These are phyloP conservation scores for Lathyrus aphaca DNA, from an alignment of 306 rosid genomes.

Conservation along the genomic window DNA sequence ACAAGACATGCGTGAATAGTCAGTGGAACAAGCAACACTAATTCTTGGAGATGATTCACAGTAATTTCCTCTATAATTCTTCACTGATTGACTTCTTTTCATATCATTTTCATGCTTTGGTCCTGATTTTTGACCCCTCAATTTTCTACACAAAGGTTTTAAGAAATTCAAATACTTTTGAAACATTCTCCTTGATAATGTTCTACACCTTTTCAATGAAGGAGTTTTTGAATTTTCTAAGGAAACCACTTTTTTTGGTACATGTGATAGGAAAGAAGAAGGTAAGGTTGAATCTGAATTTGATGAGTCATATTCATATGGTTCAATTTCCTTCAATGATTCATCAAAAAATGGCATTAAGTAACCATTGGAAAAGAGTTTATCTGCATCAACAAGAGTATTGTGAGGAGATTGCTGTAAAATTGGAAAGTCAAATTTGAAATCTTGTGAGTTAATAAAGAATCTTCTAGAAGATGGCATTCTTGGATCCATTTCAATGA, in stretches of 20 bases:
- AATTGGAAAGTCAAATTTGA: slow-evolving; percentile 80
- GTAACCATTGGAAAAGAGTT: slow-evolving; percentile 89
- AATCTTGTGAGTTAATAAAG: slow-evolving; percentile 73
- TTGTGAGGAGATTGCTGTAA: slow-evolving; percentile 65
- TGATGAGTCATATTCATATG: slow-evolving; percentile 37
- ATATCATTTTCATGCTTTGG: slow-evolving; percentile 51
- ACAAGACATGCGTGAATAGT: slow-evolving; percentile 83
- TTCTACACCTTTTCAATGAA: slow-evolving; percentile 68
- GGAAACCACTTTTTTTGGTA: slow-evolving; percentile 45
- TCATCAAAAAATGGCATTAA: slow-evolving; percentile 76
- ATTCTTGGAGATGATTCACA: slow-evolving; percentile 72
- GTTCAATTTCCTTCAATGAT: slow-evolving; percentile 57
- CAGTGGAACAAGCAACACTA: slow-evolving; percentile 71
- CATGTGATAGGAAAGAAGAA: slow-evolving; percentile 46
- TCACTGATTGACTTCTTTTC: slow-evolving; percentile 54
- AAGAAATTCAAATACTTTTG: slow-evolving; percentile 77
- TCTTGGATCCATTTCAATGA: slow-evolving; percentile 98
- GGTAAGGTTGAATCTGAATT: slow-evolving; percentile 28
- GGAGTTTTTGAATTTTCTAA: slow-evolving; percentile 49
- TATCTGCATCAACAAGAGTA: slow-evolving; percentile 79
- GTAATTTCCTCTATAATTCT: slow-evolving; percentile 51
- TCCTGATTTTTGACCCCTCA: slow-evolving; percentile 56
- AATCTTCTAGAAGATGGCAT: slow-evolving; percentile 90
- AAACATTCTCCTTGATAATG: slow-evolving; percentile 68
- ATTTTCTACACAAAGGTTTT: slow-evolving; percentile 69